Evolutionary conservation across 202 grass and related monocot species (phyloP), one percentile per base, ranked within the genome.

Genomic region (Brachypodium distachyon): DNA sequence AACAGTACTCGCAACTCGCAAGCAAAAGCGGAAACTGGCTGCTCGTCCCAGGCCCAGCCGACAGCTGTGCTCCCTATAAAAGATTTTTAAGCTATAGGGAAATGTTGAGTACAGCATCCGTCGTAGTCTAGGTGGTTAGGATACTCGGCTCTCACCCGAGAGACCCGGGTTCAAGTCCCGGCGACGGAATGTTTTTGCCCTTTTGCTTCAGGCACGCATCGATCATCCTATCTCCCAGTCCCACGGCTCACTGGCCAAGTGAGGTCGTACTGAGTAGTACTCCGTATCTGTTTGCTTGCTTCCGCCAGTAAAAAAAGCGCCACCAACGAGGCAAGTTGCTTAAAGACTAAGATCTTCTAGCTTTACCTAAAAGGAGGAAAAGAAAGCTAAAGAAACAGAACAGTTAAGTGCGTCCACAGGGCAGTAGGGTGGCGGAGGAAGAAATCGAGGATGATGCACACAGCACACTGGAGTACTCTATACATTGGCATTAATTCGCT

Each of bases 51-150:
- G 48, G 48, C 48, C 18, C 48, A 22, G 7, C n/a, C n/a, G n/a
- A n/a, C n/a, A n/a, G n/a, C n/a, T n/a, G n/a, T n/a, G n/a, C n/a
- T n/a, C n/a, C n/a, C n/a, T n/a, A n/a, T n/a, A n/a, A n/a, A n/a
- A n/a, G n/a, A n/a, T n/a, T n/a, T n/a, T n/a, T n/a, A n/a, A n/a
- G n/a, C n/a, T n/a, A n/a, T n/a, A n/a, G n/a, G n/a, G n/a, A n/a
- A n/a, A n/a, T n/a, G n/a, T n/a, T n/a, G n/a, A n/a, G n/a, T n/a
- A n/a, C n/a, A n/a, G n/a, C n/a, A 0, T 87, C 84, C 81, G 81
- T 87, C 89, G 84, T 90, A 96, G 89, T 96, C 84, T 92, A 96
- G 89, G 53, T 89, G 84, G 86, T 92, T 87, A 91, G 92, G 92
- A 89, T 96, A 85, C 88, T 96, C 86, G 74, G 81, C 89, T 92